These are phyloP conservation scores for Neofusicoccum sp. DNA, from an alignment of 2,329 filamentous ascomycete species.

Conservation along the genomic window DNA sequence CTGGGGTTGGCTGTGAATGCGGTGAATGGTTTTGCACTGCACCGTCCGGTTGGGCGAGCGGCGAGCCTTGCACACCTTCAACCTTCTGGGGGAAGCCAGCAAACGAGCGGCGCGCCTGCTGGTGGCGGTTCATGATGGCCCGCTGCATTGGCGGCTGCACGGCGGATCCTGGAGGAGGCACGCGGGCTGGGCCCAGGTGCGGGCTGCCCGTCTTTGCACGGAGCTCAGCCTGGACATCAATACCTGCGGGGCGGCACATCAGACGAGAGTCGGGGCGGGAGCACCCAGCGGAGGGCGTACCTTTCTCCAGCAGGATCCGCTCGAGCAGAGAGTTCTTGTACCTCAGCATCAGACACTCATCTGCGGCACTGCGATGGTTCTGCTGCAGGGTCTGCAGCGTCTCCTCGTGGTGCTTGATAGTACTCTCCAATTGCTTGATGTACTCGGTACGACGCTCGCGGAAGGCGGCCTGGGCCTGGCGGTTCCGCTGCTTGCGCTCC, in stretches of 20 bases:
- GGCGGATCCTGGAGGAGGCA: constrained; percentile 60
- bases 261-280: not conserved
- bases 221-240: constrained; percentile 95
- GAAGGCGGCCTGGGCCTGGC: constrained; percentile 96
- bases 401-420: constrained; percentile 95
- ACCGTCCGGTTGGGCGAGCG: constrained; percentile 40
- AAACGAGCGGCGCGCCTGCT: constrained; percentile 65
- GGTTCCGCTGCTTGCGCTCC: constrained; percentile 94
- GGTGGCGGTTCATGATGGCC: constrained; percentile 75
- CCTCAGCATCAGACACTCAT: constrained; percentile 95
- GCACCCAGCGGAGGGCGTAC: constrained; percentile 47
- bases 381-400: constrained; percentile 89
- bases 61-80: constrained; percentile 48
- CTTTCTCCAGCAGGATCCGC: constrained; percentile 93
- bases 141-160: constrained; percentile 69
- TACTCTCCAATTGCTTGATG: constrained; percentile 97
- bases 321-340: constrained; percentile 98
- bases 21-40: constrained; percentile 58
- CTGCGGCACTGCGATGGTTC: constrained; percentile 88
- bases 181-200: constrained; percentile 64
- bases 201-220: constrained; percentile 89
- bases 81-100: constrained; percentile 74
- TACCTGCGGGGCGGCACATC: constrained; percentile 61
- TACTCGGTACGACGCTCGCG: constrained; percentile 96
- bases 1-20: constrained; percentile 76